A percentile compares a stretch with the other conserved stretches of the same genome.
Evolutionary conservation across 768 basidiomycete genomes (phyloP).

Genomic region (Zangia roseola): DNA sequence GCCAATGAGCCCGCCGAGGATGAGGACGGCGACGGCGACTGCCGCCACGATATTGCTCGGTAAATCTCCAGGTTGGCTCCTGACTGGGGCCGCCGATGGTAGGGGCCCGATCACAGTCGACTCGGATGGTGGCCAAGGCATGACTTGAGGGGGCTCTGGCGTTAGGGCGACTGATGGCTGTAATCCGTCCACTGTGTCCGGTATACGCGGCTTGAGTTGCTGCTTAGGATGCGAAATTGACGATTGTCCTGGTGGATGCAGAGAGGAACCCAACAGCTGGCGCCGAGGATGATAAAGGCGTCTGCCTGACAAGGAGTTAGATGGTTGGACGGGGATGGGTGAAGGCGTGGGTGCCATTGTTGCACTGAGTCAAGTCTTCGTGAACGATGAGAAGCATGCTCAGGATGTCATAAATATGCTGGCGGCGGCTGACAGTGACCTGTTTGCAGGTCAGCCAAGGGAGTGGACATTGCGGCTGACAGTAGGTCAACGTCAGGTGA

Average conservation of each 20-base stretch:
- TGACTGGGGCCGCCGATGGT: constrained; percentile 3
- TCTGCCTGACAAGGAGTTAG: constrained; percentile 5
- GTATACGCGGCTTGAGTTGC: constrained; percentile 6
- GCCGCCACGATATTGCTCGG: constrained; percentile 24
- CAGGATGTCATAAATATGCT: constrained; percentile 23
- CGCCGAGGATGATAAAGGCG: constrained; percentile 15
- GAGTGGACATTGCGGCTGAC: constrained; percentile 20
- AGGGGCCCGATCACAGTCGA: constrained; percentile 3
- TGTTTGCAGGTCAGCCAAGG: constrained; percentile 15
- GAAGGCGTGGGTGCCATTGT: constrained; percentile 24
- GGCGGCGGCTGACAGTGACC: constrained; percentile 24
- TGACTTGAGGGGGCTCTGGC: constrained; percentile 1
- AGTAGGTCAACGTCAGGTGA: neutral
- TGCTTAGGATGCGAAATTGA: neutral
- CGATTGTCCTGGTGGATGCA: neutral
- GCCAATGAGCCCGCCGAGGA: constrained; percentile 28
- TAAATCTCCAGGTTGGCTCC: constrained; percentile 3
- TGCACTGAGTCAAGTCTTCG: neutral
- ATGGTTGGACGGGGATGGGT: constrained; percentile 1
- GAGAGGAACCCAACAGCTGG: constrained; percentile 8
- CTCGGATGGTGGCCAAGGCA: constrained; percentile 4
- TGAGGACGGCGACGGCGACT: constrained; percentile 21
- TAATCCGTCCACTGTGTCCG: neutral
- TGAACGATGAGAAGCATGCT: neutral
- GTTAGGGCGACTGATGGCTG: constrained; percentile 10